Conservation (phyloP, 305 asterid genomes). For the Striga hermonthica region DNA sequence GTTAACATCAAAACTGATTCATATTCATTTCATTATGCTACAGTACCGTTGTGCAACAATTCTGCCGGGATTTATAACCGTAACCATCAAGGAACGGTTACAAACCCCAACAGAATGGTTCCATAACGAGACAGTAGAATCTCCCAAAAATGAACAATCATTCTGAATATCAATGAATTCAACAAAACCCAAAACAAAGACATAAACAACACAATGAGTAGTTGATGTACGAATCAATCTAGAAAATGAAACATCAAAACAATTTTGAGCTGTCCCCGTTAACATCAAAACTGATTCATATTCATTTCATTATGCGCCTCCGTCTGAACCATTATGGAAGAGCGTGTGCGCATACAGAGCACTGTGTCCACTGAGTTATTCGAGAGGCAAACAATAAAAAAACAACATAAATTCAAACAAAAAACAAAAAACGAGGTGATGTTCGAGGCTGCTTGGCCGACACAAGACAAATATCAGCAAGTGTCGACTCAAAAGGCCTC, state of each 20-base stretch:
- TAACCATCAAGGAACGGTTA: no score
- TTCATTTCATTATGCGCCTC: conserved; percentile 39
- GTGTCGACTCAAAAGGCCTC: conserved; percentile 31
- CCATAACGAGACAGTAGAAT: no score
- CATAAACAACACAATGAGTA: no score
- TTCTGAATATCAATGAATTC: no score
- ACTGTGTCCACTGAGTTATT: conserved; percentile 35
- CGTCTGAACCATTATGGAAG: conserved; percentile 48
- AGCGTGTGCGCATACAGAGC: conserved; percentile 6
- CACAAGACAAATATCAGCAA: conserved; percentile 15
- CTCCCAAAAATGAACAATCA: no score
- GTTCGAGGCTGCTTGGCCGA: conserved; percentile 40
- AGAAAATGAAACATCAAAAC: background rate
- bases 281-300: conserved; percentile 10
- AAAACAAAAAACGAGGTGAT: background rate
- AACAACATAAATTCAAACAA: background rate
- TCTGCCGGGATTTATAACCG: no score
- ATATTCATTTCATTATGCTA: conserved; percentile 29
- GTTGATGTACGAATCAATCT: conserved; percentile 16
- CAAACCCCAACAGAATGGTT: no score
- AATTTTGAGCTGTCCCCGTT: conserved; percentile 14
- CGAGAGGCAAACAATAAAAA: conserved; percentile 32
- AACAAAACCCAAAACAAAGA: no score
- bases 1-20: conserved; percentile 14
- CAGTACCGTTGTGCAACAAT: no score